Percentiles rank a stretch among this genome's conserved stretches.
These are phyloP conservation scores for Aristolochia fimbriata DNA, from an alignment of 164 flowering plant genomes.

Conservation along the genomic window DNA sequence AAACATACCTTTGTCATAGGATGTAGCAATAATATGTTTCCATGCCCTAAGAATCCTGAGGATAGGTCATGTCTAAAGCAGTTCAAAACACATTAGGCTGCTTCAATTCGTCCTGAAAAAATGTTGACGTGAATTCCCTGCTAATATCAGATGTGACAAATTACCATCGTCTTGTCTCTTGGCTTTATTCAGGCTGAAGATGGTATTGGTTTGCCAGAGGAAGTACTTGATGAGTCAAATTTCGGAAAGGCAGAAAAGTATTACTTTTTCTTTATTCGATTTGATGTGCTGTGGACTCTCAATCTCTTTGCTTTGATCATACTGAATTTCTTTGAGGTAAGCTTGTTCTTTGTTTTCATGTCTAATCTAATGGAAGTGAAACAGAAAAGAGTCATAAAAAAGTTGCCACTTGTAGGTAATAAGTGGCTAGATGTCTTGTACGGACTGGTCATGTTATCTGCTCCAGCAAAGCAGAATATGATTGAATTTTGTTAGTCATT, in stretches of 20 bases:
- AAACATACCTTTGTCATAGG: too few species aligned
- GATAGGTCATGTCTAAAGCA: neutral
- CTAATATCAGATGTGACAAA: too few species aligned
- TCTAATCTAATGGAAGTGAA: neutral
- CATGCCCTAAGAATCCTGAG: neutral
- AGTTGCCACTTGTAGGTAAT: too few species aligned
- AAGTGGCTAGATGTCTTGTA: too few species aligned
- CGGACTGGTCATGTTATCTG: too few species aligned
- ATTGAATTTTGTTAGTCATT: neutral
- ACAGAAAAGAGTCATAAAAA: too few species aligned
- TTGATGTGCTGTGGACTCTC: slow-evolving; percentile 70
- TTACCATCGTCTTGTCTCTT: too few species aligned
- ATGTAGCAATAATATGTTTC: neutral
- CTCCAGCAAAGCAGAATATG: neutral
- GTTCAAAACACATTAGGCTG: neutral
- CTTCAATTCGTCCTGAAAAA: too few species aligned
- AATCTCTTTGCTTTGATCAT: slow-evolving; percentile 65
- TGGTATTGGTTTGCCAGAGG: slow-evolving; percentile 88
- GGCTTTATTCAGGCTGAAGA: slow-evolving; percentile 80
- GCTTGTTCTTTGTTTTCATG: neutral
- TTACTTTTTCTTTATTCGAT: slow-evolving; percentile 52
- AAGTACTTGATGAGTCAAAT: slow-evolving; percentile 53
- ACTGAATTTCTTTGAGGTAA: slow-evolving; percentile 79
- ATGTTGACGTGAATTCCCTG: too few species aligned
- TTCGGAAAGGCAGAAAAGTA: slow-evolving; percentile 53